Percentiles rank a stretch among this genome's conserved stretches.
phyloP scores from a whole-genome alignment of 176 grass and related monocot species.

The Aegilops bicornis region DNA sequence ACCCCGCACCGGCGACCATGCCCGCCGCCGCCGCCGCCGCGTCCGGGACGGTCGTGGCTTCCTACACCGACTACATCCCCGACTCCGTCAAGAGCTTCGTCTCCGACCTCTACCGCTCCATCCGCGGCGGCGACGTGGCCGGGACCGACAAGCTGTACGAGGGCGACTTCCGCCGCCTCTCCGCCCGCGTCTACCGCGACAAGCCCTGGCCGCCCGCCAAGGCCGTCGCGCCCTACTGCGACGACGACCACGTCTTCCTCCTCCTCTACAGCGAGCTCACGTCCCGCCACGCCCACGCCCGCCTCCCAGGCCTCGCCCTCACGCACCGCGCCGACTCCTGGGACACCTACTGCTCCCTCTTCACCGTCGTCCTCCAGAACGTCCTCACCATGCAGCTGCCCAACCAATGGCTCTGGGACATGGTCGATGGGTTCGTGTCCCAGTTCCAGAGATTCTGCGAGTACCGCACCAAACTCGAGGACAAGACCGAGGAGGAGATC shows the following conservation, averaged over 20 bases:
- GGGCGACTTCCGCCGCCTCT: conserved; percentile 76
- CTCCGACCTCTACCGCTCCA: conserved; percentile 82
- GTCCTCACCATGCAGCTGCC: conserved; percentile 86
- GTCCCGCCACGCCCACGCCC: conserved; percentile 88
- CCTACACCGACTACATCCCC: conserved; percentile 83
- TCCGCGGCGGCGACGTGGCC: conserved; percentile 88
- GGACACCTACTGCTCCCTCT: conserved; percentile 92
- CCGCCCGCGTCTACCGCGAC: conserved; percentile 80
- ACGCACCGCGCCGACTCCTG: conserved; percentile 78
- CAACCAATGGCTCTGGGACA: conserved; percentile 98
- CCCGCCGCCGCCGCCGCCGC: conserved; percentile 38
- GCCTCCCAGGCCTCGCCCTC: conserved; percentile 45
- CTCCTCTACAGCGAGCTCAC: conserved; percentile 94
- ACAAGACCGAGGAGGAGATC: conserved; percentile 73
- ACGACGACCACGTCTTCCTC: conserved; percentile 90
- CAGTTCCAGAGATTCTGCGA: conserved; percentile 93
- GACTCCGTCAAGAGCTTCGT: conserved; percentile 92
- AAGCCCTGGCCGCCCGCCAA: conserved; percentile 71
- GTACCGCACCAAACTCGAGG: conserved; percentile 77
- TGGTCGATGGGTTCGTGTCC: conserved; percentile 90
- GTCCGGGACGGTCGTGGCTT: conserved; percentile 17
- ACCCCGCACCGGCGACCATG: not conserved
- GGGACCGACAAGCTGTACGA: conserved; percentile 98
- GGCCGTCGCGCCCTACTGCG: conserved; percentile 70
- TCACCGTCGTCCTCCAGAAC: conserved; percentile 71